A percentile compares a stretch with the other conserved stretches of the same genome.
phyloP scores from a whole-genome alignment of 2,329 filamentous ascomycete genomes.

The Penicillium capsulatum region DNA sequence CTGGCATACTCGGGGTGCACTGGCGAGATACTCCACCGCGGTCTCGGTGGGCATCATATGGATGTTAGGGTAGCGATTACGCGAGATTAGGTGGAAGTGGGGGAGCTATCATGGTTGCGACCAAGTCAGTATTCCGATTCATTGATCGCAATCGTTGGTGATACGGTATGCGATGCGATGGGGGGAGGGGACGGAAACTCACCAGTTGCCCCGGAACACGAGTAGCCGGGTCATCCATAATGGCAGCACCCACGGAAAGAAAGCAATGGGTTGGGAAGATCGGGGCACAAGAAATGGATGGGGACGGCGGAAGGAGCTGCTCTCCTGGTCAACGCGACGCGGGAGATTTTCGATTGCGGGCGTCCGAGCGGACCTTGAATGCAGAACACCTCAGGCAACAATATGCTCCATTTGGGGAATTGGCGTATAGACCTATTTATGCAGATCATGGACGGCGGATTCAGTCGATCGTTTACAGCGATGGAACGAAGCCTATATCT shows the following conservation, averaged over 20 bases:
- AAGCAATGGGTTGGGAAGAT: constrained; percentile 8
- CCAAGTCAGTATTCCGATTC: constrained; percentile 11
- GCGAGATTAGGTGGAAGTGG: constrained; percentile 86
- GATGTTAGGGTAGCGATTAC: constrained; percentile 71
- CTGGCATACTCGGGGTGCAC: constrained; percentile 78
- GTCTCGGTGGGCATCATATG: constrained; percentile 68
- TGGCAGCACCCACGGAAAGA: constrained; percentile 21
- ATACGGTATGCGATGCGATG: no score
- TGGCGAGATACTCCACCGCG: constrained; percentile 76
- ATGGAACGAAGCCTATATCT: no score
- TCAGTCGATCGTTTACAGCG: no score
- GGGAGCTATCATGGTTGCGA: constrained; percentile 56
- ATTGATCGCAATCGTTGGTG: neutral
- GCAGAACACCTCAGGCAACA: constrained; percentile 26
- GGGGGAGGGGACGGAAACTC: constrained; percentile 18
- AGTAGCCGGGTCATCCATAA: constrained; percentile 46
- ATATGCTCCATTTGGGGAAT: neutral
- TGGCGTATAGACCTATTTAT: no score
- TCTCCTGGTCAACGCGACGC: constrained; percentile 34
- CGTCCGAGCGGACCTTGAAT: constrained; percentile 5
- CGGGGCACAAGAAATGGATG: no score
- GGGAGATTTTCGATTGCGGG: constrained; percentile 33
- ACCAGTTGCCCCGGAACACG: constrained; percentile 46
- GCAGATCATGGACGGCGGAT: no score
- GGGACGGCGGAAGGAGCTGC: constrained; percentile 6